phyloP scores from a whole-genome alignment of 192 early-diverging fungal species.

The Podila minutissima region DNA sequence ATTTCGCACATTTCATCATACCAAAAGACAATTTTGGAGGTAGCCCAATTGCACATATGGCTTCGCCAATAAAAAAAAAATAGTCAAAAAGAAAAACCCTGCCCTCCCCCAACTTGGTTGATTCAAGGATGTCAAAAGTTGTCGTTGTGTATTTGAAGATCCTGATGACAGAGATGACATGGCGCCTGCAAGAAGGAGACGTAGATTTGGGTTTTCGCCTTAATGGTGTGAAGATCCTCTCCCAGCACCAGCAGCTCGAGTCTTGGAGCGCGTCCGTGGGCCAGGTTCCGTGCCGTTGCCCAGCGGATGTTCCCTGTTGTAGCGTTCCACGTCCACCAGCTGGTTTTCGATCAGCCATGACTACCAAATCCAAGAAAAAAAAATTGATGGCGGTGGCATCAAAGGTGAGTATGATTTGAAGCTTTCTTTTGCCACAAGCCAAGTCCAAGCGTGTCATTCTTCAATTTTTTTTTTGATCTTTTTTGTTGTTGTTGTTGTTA shows the following conservation, averaged over 20 bases:
- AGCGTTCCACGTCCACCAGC: conserved; percentile 31
- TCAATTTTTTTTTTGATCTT: no score
- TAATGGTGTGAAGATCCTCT: conserved; percentile 1
- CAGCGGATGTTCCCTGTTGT: conserved; percentile 43
- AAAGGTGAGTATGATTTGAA: no score
- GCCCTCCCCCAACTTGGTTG: neutral
- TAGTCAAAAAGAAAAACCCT: neutral
- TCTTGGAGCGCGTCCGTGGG: conserved; percentile 70
- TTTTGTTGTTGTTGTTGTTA: no score
- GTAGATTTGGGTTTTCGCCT: neutral
- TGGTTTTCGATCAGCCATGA: conserved; percentile 37
- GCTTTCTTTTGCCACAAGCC: neutral
- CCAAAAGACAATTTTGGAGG: conserved; percentile 9
- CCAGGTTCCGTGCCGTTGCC: conserved; percentile 27
- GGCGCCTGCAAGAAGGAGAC: neutral
- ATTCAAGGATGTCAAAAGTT: neutral
- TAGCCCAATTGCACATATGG: neutral
- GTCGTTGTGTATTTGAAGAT: no score
- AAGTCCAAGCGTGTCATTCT: no score
- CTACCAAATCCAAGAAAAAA: neutral
- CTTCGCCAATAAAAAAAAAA: neutral
- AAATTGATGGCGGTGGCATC: neutral
- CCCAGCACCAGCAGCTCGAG: conserved; percentile 23
- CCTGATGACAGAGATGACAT: no score
- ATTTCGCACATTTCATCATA: conserved; percentile 7